Base-by-base conservation (phyloP, 2,329 filamentous ascomycete species). In the Colletotrichum falcatum region DNA sequence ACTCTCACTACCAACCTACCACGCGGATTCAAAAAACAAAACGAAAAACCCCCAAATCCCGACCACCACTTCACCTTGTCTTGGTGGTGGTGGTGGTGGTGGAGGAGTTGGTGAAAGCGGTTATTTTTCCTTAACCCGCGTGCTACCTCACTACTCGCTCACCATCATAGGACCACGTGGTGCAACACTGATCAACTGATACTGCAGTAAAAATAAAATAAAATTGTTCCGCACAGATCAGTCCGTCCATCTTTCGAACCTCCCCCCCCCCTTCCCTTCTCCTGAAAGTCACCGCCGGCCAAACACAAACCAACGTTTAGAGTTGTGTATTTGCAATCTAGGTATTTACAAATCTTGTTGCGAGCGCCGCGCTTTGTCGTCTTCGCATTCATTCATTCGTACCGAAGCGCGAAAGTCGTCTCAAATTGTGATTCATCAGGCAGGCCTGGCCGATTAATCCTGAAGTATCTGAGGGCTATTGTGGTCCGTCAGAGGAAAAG, bases 321-420 rank as follows among this genome's bases (percentile, higher is more conserved):
- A 62, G 59, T 62, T 61, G 28, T 5, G 61, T 20, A 42, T 58
- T 42, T 28, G 55, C 39, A 60, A 48, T 48, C 44, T 23, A 46
- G 26, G 46, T 48, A 20, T 66, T 49, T 53, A 23, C n/a, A 26
- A 46, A 37, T 70, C 42, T 44, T 58, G 26, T 18, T 48, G n/a
- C 28, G 23, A 58, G 51, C 51, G 44, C 51, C 18, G 58, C 67
- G 67, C 67, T 70, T 44, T 66, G 63, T 42, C 26, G 33, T 28
- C n/a, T n/a, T 66, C 64, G 35, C 42, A 70, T 55, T 62, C 51
- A 70, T 55, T 62, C 51, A 63, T 49, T 30, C 18, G 26, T 37
- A 39, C 39, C 48, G 55, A n/a, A 49, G 48, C 66, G 49, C 66
- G 56, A 58, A 28, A 18, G 30, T 39, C 46, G 18, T 67, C n/a